Base-by-base conservation (phyloP, 768 basidiomycete species). In the Tylopilus rubrobrunneus region DNA sequence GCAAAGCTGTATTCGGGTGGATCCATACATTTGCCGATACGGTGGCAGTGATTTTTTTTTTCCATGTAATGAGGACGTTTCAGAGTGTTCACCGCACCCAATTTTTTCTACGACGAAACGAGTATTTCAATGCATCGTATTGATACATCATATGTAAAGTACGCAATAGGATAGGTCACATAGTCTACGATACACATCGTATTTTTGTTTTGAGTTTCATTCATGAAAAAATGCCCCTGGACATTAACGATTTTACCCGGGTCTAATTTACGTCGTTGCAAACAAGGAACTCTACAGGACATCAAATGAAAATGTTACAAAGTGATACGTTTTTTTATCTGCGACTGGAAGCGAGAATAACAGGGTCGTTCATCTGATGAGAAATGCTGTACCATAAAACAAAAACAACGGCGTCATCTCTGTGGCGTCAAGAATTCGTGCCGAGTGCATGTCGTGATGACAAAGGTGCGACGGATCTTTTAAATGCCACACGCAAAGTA, bases 91-190 rank as follows among this genome's bases (percentile, higher is more conserved):
- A 21, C 39, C 36, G 40, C 53, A 50, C 36, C 27, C 50, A 42
- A 33, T 36, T 19, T 19, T 52, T 51, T 51, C 46, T 29, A 36
- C 48, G n/a, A 40, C 7, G 31, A 51, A 56, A 17, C 27, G 17
- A 47, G 53, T 66, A 63, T 62, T 62, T 64, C 50, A 21, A 40
- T 47, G 56, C 58, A 64, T 66, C 56, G 19, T 53, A 56, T 54
- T 45, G 56, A 42, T 43, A 64, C 48, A 64, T 48, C 64, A 66
- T 52, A 66, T 64, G 59, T 67, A 66, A 53, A 64, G 28, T 57
- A 57, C 50, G 39, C 65, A 65, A 55, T 3, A 39, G 31, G 43
- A 55, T 3, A 39, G 31, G 43, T 55, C 14, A 28, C 48, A 56
- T 58, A 42, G 52, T 58, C 55, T 56, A 63, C 37, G 54, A 49